Conservation (phyloP, 371 early-diverging fungal species). For the Rhizomucor miehei region DNA sequence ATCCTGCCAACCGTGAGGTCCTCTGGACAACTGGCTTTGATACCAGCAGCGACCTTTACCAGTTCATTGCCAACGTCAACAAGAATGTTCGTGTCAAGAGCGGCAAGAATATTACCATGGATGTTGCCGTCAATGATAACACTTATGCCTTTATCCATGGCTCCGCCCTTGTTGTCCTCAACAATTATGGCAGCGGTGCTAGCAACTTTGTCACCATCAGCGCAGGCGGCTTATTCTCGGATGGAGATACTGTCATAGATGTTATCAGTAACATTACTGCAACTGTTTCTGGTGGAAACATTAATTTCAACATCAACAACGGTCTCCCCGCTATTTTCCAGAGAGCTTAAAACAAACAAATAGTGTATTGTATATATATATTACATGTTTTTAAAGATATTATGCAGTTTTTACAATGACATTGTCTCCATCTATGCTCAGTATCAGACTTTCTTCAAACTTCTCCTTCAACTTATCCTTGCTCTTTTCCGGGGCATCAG, state of each 20-base stretch:
- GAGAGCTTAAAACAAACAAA: background rate
- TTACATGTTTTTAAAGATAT: background rate
- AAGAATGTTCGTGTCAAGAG: conserved; percentile 13
- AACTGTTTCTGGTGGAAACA: conserved; percentile 13
- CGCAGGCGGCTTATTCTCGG: conserved; percentile 9
- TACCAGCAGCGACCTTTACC: conserved; percentile 18
- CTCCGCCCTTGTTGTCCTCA: conserved; percentile 17
- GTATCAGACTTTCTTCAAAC: conserved; percentile 16
- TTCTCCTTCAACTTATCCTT: conserved; percentile 18
- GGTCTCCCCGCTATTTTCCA: conserved; percentile 17
- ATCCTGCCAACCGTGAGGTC: conserved; percentile 35
- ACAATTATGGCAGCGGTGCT: conserved; percentile 22
- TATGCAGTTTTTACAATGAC: conserved; percentile 10
- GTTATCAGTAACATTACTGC: conserved; percentile 13
- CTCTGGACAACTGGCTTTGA: conserved; percentile 28
- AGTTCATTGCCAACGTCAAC: conserved; percentile 15
- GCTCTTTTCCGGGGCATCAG: conserved; percentile 16
- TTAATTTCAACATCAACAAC: conserved; percentile 17
- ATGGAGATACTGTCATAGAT: conserved; percentile 15
- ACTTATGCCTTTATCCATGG: conserved; percentile 24
- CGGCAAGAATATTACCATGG: conserved; percentile 4
- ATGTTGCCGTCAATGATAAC: conserved; percentile 11
- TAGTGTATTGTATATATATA: background rate
- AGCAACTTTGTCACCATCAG: conserved; percentile 17
- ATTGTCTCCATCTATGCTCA: conserved; percentile 13